phyloP scores from a whole-genome alignment of 2,329 filamentous ascomycete species.

The Trichoderma arundinaceum region DNA sequence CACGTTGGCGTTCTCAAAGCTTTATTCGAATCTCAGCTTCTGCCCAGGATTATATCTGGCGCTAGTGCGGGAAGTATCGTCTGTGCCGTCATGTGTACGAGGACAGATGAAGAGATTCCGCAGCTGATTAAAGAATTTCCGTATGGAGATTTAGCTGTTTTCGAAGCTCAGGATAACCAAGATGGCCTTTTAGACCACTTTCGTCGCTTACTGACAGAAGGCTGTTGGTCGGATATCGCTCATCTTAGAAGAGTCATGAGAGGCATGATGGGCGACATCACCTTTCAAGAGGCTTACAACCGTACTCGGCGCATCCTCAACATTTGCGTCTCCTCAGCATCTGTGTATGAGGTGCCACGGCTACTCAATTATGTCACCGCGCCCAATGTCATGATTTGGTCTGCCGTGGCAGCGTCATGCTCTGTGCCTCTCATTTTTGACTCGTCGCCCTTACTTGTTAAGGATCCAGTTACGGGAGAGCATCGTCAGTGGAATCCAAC shows the following conservation, averaged over 20 bases:
- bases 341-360: conserved; percentile 83
- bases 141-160: conserved; percentile 80
- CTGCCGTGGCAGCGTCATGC: conserved; percentile 93
- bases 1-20: conserved; percentile 88
- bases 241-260: conserved; percentile 84
- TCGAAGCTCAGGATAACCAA: conserved; percentile 64
- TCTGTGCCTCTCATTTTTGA: conserved; percentile 89
- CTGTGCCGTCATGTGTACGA: conserved; percentile 77
- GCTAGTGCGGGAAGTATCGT: conserved; percentile 89
- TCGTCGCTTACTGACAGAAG: conserved; percentile 77
- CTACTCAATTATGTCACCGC: conserved; percentile 92
- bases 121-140: conserved; percentile 72
- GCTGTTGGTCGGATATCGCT: conserved; percentile 82
- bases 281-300: conserved; percentile 95
- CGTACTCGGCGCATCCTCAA: conserved; percentile 91
- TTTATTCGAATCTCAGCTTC: conserved; percentile 73
- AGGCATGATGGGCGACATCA: conserved; percentile 81
- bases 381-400: conserved; percentile 95
- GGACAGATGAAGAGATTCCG: conserved; percentile 79
- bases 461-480: conserved; percentile 79
- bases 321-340: conserved; percentile 88
- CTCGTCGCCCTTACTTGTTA: conserved; percentile 77
- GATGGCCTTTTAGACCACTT: conserved; percentile 72
- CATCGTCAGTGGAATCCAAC: conserved; percentile 84
- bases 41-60: conserved; percentile 86